These are phyloP conservation scores for Irineochytrium annulatum DNA, from an alignment of 192 early-diverging fungal genomes.

Conservation along the genomic window DNA sequence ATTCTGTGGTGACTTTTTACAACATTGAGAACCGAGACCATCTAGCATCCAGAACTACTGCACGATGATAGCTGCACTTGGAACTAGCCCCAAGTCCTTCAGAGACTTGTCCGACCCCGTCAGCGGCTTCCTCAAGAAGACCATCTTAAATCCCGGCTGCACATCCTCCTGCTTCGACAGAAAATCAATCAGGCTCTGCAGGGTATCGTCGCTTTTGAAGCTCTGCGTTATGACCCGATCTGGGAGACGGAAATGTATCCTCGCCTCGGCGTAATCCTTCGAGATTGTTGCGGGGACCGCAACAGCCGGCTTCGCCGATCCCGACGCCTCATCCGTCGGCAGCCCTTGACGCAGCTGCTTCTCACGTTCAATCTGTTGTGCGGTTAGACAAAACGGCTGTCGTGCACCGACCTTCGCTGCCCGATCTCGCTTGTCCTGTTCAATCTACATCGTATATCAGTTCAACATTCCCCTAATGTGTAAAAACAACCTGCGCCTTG, in stretches of 20 bases:
- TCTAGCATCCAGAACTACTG: no score
- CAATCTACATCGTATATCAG: no score
- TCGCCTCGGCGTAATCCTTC: constrained; percentile 70
- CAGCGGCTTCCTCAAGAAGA: constrained; percentile 73
- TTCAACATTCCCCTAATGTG: no score
- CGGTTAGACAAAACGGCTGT: constrained; percentile 1
- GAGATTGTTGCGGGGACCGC: constrained; percentile 22
- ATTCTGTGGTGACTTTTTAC: no score
- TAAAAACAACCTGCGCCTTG: constrained; percentile 64
- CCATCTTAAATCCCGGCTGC: constrained; percentile 45
- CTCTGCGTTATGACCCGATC: constrained; percentile 52
- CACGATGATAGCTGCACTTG: constrained; percentile 60
- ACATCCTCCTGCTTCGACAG: constrained; percentile 37
- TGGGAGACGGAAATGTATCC: constrained; percentile 64
- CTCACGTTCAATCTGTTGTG: constrained; percentile 24
- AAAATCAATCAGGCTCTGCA: constrained; percentile 59
- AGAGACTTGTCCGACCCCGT: constrained; percentile 57
- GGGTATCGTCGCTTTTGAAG: constrained; percentile 56
- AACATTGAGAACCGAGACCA: no score
- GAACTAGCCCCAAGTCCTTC: constrained; percentile 65
- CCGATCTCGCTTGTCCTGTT: constrained; percentile 71
- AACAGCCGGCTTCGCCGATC: background rate
- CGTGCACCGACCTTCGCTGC: constrained; percentile 50
- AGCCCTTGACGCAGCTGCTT: constrained; percentile 34
- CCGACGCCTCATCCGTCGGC: background rate